A percentile compares a stretch with the other conserved stretches of the same genome.
Evolutionary conservation across 352 stramenopile species (phyloP).

Genomic region (Globisporangium radiosum): DNA sequence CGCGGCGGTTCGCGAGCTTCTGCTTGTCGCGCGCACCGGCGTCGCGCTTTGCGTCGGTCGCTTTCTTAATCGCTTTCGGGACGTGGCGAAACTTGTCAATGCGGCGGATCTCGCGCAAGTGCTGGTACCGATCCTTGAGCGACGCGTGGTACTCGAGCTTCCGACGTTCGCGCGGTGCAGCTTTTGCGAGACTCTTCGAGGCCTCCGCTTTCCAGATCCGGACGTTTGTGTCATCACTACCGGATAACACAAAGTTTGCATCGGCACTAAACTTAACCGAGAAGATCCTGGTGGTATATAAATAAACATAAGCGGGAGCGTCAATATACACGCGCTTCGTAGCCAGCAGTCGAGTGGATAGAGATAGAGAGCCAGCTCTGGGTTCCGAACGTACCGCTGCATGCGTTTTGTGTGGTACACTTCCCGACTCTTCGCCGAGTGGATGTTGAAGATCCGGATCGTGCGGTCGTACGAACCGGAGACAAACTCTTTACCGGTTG

Average conservation of each 20-base stretch:
- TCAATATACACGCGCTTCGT: not conserved
- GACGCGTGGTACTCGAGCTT: slow-evolving; percentile 96
- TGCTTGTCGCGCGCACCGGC: slow-evolving; percentile 71
- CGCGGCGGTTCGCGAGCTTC: slow-evolving; percentile 81
- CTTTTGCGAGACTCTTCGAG: slow-evolving; percentile 91
- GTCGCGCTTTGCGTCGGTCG: slow-evolving; percentile 84
- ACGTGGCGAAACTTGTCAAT: slow-evolving; percentile 91
- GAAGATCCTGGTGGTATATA: slow-evolving; percentile 43
- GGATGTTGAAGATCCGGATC: slow-evolving; percentile 95
- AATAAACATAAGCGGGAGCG: not conserved
- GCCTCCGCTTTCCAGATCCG: slow-evolving; percentile 98
- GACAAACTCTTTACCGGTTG: slow-evolving; percentile 97
- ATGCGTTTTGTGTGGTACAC: slow-evolving; percentile 99
- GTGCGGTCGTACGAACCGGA: slow-evolving; percentile 98
- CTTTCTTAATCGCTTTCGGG: slow-evolving; percentile 98
- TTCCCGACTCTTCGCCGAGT: slow-evolving; percentile 80
- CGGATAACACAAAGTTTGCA: slow-evolving; percentile 95
- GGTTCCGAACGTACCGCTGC: slow-evolving; percentile 81
- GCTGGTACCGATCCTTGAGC: slow-evolving; percentile 94
- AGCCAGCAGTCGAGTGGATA: not conserved
- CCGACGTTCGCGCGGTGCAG: slow-evolving; percentile 69
- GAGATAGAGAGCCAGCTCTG: not conserved
- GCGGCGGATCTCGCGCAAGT: slow-evolving; percentile 93
- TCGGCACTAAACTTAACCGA: slow-evolving; percentile 85
- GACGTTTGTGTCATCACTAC: slow-evolving; percentile 99